A percentile compares a stretch with the other conserved stretches of the same genome.
Evolutionary conservation across 192 early-diverging fungal species (phyloP).

Genomic region (Globomyces pollinis-pini): DNA sequence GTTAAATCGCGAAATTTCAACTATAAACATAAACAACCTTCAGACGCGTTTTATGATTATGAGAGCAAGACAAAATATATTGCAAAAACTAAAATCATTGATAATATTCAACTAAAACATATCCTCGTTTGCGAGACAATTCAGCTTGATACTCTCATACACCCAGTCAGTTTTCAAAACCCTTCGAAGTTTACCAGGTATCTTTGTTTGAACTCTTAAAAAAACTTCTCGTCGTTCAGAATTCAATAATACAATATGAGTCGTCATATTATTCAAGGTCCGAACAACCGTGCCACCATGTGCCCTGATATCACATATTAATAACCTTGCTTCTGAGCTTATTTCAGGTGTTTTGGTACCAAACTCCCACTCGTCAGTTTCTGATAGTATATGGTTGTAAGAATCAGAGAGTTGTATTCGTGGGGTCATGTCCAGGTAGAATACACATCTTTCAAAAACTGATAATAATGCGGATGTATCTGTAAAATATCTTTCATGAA

Average conservation of each 20-base stretch:
- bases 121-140: too few relatives aligned
- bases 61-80: background rate
- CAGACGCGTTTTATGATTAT: background rate
- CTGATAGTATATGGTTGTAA: too few relatives aligned
- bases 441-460: background rate
- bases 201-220: too few relatives aligned
- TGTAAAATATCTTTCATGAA: constrained; percentile 23
- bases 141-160: too few relatives aligned
- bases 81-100: background rate
- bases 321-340: too few relatives aligned
- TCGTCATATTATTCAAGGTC: background rate
- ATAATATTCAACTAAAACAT: too few relatives aligned
- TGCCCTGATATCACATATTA: background rate
- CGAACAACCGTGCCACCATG: background rate
- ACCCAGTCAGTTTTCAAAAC: too few relatives aligned
- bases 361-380: background rate
- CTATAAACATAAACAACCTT: too few relatives aligned
- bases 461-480: background rate
- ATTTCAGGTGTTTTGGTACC: too few relatives aligned
- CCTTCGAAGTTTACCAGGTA: too few relatives aligned
- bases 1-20: too few relatives aligned
- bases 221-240: too few relatives aligned
- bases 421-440: background rate
- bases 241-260: background rate
- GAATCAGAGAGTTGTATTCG: background rate